These are phyloP conservation scores for Gardenia jasminoides DNA, from an alignment of 257 asterid species.

Conservation along the genomic window DNA sequence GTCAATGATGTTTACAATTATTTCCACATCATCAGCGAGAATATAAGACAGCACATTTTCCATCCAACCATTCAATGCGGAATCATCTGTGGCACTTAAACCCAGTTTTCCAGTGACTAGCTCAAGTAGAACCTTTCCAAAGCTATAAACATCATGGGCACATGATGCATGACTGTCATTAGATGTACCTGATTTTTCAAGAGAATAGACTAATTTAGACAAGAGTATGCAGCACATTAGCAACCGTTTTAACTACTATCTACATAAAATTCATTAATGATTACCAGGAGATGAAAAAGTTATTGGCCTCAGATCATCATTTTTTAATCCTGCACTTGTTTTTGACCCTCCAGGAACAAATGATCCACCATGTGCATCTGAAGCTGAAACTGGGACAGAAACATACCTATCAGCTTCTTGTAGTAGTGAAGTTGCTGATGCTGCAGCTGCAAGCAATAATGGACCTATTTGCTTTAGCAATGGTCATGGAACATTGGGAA, in stretches of 20 bases:
- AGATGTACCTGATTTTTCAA: neutral
- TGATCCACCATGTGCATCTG: constrained; percentile 57
- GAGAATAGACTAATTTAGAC: neutral
- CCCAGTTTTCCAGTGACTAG: constrained; percentile 2
- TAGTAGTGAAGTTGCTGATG: constrained; percentile 50
- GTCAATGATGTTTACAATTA: neutral
- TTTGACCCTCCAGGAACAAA: constrained; percentile 31
- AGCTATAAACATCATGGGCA: neutral
- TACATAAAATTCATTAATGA: neutral
- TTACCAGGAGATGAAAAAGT: neutral
- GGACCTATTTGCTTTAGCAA: constrained; percentile 28
- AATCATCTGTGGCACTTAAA: neutral
- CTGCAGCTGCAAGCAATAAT: constrained; percentile 39
- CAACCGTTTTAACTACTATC: no score
- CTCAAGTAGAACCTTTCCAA: constrained; percentile 9
- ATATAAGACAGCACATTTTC: constrained; percentile 24
- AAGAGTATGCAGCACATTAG: neutral
- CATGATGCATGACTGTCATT: neutral
- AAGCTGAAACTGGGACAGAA: constrained; percentile 66
- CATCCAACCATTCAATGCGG: constrained; percentile 21
- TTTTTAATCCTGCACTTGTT: constrained; percentile 27
- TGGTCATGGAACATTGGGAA: neutral
- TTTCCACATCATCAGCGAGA: constrained; percentile 10
- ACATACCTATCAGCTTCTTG: constrained; percentile 94
- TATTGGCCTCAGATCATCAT: constrained; percentile 40